Evolutionary conservation across 2,329 filamentous ascomycete genomes (phyloP), one percentile per base, ranked within the genome.

Genomic region (Alternaria conjuncta): DNA sequence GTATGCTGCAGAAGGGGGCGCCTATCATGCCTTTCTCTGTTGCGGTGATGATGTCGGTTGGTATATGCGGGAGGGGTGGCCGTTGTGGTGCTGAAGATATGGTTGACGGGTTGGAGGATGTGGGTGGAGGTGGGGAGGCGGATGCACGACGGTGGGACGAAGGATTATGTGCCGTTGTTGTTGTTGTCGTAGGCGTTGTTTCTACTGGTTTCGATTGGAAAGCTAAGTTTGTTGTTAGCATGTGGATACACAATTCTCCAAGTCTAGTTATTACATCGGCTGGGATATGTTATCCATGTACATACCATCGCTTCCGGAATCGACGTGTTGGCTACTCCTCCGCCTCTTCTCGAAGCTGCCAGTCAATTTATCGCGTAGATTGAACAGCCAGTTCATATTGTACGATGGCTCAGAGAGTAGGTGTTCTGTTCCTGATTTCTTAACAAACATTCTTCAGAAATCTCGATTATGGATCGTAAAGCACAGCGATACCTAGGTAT

Each of bases 1-100:
- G 43, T 28, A 25, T 26, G 15, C 13, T 26, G n/a, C 13, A 69
- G 46, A 47, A 15, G 6, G 47, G 30, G 6, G 25, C 57, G 7
- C 47, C 43, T 12, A 74, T 65, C 71, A 74, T 73, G 13, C 70
- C 72, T 20, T 62, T 68, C 36, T 75, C 72, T 6, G 71, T 71
- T 0, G 71, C 72, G 13, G 55, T 55, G 53, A 74, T 66, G 30
- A 74, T 72, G 7, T 63, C 54, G 12, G 57, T 59, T 2, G 57
- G 57, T 11, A 53, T 45, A 36, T 36, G 57, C 2, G 21, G 18
- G 6, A 59, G 18, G 1, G 25, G n/a, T 1, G 57, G 57, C 9
- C 36, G 44, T 7, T 30, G 47, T 5, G 21, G 18, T 6, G 45
- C 21, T 2, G 36, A 20, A 1, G 30, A n/a, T 5, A n/a, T 30